phyloP scores from a whole-genome alignment of 805 yeast genomes.

The Lipomyces yamadae region DNA sequence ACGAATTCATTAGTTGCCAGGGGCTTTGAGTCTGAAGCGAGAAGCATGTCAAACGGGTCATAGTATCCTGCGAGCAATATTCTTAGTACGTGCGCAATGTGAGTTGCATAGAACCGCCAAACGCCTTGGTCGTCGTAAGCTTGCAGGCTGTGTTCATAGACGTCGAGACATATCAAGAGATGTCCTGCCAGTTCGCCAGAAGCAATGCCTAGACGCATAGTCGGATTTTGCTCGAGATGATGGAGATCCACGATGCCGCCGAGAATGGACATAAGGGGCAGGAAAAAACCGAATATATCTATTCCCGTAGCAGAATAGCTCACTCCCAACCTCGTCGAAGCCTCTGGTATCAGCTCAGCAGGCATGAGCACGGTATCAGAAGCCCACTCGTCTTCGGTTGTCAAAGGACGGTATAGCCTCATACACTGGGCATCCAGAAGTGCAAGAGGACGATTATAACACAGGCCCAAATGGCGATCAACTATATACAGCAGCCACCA shows the following conservation, averaged over 20 bases:
- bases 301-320: slow-evolving; percentile 41
- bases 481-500: slow-evolving; percentile 52
- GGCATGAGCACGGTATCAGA: slow-evolving; percentile 14
- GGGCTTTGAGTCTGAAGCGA: slow-evolving; percentile 34
- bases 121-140: slow-evolving; percentile 17
- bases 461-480: slow-evolving; percentile 49
- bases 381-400: slow-evolving; percentile 44
- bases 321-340: slow-evolving; percentile 35
- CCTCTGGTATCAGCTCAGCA: slow-evolving; percentile 14
- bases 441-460: slow-evolving; percentile 46
- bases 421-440: slow-evolving; percentile 46
- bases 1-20: slow-evolving; percentile 37
- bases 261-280: slow-evolving; percentile 47
- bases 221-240: slow-evolving; percentile 41
- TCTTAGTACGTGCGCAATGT: slow-evolving; percentile 39
- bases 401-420: slow-evolving; percentile 44
- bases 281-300: slow-evolving; percentile 50
- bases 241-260: slow-evolving; percentile 43
- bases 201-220: slow-evolving; percentile 19
- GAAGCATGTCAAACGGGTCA: slow-evolving; percentile 43
- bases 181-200: slow-evolving; percentile 20
- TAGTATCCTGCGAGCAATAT: slow-evolving; percentile 41
- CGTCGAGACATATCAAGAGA: slow-evolving; percentile 20
- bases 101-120: slow-evolving; percentile 29
- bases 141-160: slow-evolving; percentile 9